Evolutionary conservation across 2,329 filamentous ascomycete genomes (phyloP).

Genomic region (Curvularia eragrostidis): DNA sequence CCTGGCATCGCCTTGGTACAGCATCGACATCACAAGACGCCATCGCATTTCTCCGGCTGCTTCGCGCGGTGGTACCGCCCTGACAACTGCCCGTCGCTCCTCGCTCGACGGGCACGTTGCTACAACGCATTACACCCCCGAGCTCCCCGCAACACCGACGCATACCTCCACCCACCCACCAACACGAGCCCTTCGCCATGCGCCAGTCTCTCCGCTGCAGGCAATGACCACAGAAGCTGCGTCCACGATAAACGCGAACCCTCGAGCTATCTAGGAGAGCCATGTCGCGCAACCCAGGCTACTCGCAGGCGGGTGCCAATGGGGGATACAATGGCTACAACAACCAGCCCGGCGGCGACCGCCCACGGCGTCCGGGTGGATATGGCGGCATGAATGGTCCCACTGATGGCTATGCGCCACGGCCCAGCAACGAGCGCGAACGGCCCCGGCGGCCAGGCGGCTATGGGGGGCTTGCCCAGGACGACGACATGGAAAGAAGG

Average conservation of each 20-base stretch:
- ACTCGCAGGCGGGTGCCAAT: conserved; percentile 45
- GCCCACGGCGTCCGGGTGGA: conserved; percentile 42
- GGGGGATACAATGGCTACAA: conserved; percentile 29
- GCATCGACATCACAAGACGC: background rate
- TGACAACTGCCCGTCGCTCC: background rate
- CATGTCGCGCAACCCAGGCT: conserved; percentile 49
- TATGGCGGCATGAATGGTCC: conserved; percentile 36
- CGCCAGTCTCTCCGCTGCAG: conserved; percentile 16
- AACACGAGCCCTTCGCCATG: conserved; percentile 14
- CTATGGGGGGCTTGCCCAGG: conserved; percentile 40
- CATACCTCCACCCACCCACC: conserved; percentile 1
- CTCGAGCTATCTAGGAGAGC: conserved; percentile 17
- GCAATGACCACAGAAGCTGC: conserved; percentile 23
- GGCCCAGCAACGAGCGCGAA: conserved; percentile 28
- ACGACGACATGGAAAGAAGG: conserved; percentile 31
- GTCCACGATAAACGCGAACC: conserved; percentile 10
- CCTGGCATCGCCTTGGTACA: background rate
- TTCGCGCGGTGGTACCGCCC: background rate
- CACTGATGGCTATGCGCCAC: conserved; percentile 25
- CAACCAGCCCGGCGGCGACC: conserved; percentile 34
- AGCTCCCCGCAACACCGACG: conserved; percentile 35
- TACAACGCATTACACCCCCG: conserved; percentile 39
- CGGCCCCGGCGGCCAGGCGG: conserved; percentile 33
- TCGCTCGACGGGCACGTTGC: conserved; percentile 13
- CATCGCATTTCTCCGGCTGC: background rate